These are phyloP conservation scores for Tuber aestivum DNA, from an alignment of 495 filamentous ascomycete species.

Conservation along the genomic window DNA sequence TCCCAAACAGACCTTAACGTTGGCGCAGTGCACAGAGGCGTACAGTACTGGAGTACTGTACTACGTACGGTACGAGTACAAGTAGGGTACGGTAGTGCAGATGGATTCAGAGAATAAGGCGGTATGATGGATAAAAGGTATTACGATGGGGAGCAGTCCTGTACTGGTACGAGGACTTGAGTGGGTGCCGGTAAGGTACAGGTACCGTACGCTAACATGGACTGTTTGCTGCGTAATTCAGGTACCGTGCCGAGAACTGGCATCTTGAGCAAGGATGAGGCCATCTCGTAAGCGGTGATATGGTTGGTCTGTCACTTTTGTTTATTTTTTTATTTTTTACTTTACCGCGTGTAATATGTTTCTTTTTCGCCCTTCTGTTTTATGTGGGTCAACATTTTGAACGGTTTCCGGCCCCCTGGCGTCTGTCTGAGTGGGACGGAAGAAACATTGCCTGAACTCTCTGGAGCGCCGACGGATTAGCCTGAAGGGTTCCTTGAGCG, in stretches of 20 bases:
- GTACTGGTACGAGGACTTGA: no score
- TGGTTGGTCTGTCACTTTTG: not conserved
- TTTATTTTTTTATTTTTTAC: not conserved
- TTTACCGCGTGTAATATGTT: not conserved
- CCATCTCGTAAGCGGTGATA: not conserved
- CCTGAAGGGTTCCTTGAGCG: constrained; percentile 22
- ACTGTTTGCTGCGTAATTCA: not conserved
- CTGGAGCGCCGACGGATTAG: constrained; percentile 22
- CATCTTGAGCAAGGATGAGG: not conserved
- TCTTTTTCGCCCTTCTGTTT: not conserved
- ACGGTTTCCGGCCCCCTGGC: constrained; percentile 20
- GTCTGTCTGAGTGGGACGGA: constrained; percentile 24
- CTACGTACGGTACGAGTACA: no score
- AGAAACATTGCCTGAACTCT: constrained; percentile 31
- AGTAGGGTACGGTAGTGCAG: not conserved
- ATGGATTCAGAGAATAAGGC: not conserved
- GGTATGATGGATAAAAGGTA: not conserved
- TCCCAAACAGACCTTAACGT: not conserved
- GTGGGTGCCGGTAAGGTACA: no score
- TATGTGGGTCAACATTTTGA: not conserved
- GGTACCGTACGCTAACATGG: not conserved
- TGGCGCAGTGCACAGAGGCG: not conserved
- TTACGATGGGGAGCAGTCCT: not conserved
- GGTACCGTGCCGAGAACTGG: not conserved
- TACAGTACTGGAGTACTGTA: not conserved